These are phyloP conservation scores for Gaeumannomyces tritici DNA, from an alignment of 2,329 filamentous ascomycete genomes.

Conservation along the genomic window DNA sequence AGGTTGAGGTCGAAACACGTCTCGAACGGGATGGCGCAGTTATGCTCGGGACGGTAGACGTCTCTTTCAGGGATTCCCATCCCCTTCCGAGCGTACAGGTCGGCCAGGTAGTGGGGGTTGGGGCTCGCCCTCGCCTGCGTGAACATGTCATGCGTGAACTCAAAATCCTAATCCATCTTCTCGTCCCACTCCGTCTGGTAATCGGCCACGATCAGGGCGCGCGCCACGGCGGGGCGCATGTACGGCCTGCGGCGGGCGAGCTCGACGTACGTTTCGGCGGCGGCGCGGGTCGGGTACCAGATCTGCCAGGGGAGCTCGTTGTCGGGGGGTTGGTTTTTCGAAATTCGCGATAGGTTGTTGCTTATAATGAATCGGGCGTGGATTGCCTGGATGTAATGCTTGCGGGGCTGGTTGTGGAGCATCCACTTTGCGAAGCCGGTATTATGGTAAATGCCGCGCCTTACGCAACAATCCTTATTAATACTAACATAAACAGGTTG, in stretches of 20 bases:
- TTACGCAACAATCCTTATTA: background rate
- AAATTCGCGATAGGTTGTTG: conserved; percentile 3
- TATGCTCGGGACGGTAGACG: background rate
- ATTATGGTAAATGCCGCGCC: conserved; percentile 25
- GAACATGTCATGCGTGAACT: background rate
- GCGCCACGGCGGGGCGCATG: conserved; percentile 22
- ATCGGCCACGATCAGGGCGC: conserved; percentile 7
- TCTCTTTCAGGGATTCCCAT: background rate
- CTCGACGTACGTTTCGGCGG: conserved; percentile 22
- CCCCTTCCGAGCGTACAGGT: background rate
- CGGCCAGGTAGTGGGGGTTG: background rate
- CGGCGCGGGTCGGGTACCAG: conserved; percentile 23
- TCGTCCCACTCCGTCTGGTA: conserved; percentile 3
- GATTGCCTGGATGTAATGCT: background rate
- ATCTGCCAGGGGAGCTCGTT: conserved; percentile 23
- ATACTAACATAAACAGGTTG: conserved; percentile 10
- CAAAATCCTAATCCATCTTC: background rate
- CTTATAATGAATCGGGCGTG: conserved; percentile 5
- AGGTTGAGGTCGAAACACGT: background rate
- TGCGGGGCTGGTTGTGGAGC: background rate
- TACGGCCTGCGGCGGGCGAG: conserved; percentile 19
- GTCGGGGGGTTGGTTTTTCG: background rate
- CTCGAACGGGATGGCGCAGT: background rate
- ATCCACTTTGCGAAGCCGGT: conserved; percentile 24
- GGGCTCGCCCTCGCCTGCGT: background rate